Evolutionary conservation across 306 rosid genomes (phyloP), one percentile per base, ranked within the genome.

Genomic region (Fragaria nilgerrensis): DNA sequence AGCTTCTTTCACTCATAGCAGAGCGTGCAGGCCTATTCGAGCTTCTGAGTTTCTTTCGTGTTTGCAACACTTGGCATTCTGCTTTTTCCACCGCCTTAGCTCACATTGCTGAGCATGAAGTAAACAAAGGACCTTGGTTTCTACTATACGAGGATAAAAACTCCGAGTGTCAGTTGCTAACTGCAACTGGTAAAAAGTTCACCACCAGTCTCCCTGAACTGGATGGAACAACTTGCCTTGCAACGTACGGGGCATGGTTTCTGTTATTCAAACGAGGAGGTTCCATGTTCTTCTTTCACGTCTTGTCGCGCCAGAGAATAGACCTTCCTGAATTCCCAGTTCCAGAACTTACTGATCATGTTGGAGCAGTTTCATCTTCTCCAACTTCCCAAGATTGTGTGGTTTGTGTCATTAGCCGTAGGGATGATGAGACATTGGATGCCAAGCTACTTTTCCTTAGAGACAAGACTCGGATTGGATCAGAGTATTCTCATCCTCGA

Each of bases 351-450:
- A 17, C 68, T 1, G 68, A 72, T 19, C 83, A 78, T 3, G 49
- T 72, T 10, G 84, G 84, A 2, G 78, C 80, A 16, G 75, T 83
- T 76, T 80, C 34, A 2, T 63, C 59, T 7, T 36, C 43, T 20
- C 87, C 85, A 3, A 77, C 82, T 55, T 67, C 41, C 65, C 50
- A 45, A 8, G 25, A 69, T 39, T 85, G 88, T 53, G 44, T 34
- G 6, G 76, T 82, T 22, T 73, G 45, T 39, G 79, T 85, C 50
- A 1, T 68, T 7, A 22, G 37, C 12, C 81, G 72, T 4, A 4
- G 1, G 5, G 16, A 19, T 16, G 2, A 0, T 4, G n/a, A 23
- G 8, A 22, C n/a, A n/a, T 53, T 53, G 61, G 61, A n/a, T 7
- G 25, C 25, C 61, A 53, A 8, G 12, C 12, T 53, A 19, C 25